phyloP scores from a whole-genome alignment of 495 filamentous ascomycete genomes.

The Haplographium delicatum region DNA sequence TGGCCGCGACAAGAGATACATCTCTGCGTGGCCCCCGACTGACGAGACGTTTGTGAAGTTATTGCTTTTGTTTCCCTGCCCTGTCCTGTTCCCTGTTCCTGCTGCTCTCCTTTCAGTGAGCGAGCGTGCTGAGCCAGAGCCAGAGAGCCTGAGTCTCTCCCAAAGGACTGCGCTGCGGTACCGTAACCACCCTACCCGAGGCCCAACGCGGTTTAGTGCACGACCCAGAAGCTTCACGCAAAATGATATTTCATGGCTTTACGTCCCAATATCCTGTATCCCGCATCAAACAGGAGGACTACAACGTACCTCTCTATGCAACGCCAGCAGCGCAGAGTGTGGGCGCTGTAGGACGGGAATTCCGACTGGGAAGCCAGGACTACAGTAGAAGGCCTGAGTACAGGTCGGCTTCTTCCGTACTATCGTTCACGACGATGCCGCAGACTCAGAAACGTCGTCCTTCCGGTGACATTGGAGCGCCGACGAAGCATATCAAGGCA shows the following conservation, averaged over 20 bases:
- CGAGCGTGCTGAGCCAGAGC: too few relatives aligned
- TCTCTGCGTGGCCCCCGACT: too few relatives aligned
- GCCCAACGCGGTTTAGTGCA: too few relatives aligned
- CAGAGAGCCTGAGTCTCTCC: too few relatives aligned
- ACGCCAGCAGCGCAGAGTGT: conserved; percentile 42
- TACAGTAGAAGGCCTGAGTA: conserved; percentile 1
- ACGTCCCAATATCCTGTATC: conserved; percentile 1
- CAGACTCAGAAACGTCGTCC: conserved; percentile 10
- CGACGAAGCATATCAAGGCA: conserved; percentile 38
- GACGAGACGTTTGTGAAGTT: too few relatives aligned
- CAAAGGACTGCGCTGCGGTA: too few relatives aligned
- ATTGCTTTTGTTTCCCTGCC: too few relatives aligned
- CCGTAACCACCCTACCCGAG: too few relatives aligned
- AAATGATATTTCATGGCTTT: background rate
- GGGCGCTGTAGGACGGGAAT: conserved; percentile 60
- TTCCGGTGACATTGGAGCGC: conserved; percentile 9
- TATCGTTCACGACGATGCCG: conserved; percentile 18
- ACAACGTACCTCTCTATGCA: conserved; percentile 8
- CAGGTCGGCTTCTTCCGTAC: conserved; percentile 3
- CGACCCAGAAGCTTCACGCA: too few relatives aligned
- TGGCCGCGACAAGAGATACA: too few relatives aligned
- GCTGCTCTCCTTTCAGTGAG: too few relatives aligned
- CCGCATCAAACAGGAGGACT: conserved; percentile 7
- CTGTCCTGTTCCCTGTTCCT: too few relatives aligned
- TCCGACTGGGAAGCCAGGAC: conserved; percentile 54